These are phyloP conservation scores for Kuraishia floccosa DNA, from an alignment of 805 yeast species.

Conservation along the genomic window DNA sequence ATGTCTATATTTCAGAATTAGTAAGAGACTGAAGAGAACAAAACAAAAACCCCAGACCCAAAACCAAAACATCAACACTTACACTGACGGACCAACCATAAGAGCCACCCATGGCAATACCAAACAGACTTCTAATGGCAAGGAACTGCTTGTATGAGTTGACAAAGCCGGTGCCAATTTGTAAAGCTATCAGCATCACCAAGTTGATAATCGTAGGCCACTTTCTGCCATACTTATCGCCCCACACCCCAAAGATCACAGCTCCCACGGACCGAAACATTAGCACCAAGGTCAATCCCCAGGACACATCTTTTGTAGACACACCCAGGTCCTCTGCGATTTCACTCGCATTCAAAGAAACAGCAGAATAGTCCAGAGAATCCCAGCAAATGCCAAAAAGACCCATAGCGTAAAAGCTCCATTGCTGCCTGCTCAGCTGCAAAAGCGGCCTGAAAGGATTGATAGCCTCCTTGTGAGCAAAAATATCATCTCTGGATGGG, in stretches of 20 bases:
- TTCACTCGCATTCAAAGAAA: constrained; percentile 35
- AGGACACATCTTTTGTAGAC: constrained; percentile 39
- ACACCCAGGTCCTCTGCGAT: constrained; percentile 34
- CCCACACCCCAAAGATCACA: constrained; percentile 42
- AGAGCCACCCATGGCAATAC: constrained; percentile 47
- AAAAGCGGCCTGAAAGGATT: constrained; percentile 56
- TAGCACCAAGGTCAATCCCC: constrained; percentile 59
- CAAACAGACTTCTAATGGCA: constrained; percentile 53
- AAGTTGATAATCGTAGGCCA: constrained; percentile 42
- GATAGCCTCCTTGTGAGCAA: constrained; percentile 25
- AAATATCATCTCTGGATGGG: constrained; percentile 28
- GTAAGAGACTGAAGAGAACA: too few species aligned
- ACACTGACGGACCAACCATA: constrained; percentile 43
- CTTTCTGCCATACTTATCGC: constrained; percentile 52
- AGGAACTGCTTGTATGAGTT: constrained; percentile 43
- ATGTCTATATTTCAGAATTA: too few species aligned
- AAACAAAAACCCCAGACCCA: too few species aligned
- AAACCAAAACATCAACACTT: too few species aligned
- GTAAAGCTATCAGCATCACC: constrained; percentile 34
- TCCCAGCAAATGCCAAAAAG: constrained; percentile 56
- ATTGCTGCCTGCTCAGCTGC: constrained; percentile 36
- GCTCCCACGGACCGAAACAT: constrained; percentile 65
- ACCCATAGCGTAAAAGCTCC: constrained; percentile 44
- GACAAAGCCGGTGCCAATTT: constrained; percentile 56
- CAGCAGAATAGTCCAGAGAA: constrained; percentile 52